phyloP scores from a whole-genome alignment of 176 grass and related monocot genomes.

The Musa schizocarpa region DNA sequence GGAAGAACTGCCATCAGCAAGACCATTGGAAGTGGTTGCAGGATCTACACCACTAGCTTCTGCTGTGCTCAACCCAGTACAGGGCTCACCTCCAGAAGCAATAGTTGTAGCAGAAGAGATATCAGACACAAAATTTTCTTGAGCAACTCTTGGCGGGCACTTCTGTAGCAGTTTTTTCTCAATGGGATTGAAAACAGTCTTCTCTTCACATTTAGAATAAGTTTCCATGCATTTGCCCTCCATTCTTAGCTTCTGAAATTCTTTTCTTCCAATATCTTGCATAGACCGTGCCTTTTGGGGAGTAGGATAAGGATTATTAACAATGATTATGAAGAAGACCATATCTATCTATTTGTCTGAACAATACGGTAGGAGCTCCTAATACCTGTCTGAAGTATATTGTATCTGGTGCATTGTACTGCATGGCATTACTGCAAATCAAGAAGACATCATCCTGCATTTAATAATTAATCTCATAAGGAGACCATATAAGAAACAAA shows the following conservation, averaged over 20 bases:
- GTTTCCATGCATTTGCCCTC: constrained; percentile 46
- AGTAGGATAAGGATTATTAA: constrained; percentile 21
- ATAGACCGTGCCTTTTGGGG: constrained; percentile 74
- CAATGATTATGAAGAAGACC: neutral
- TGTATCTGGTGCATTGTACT: constrained; percentile 64
- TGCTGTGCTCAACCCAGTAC: constrained; percentile 55
- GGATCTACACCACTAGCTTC: constrained; percentile 32
- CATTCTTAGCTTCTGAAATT: constrained; percentile 79
- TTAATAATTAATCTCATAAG: neutral
- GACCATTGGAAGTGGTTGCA: constrained; percentile 27
- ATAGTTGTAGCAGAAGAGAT: constrained; percentile 64
- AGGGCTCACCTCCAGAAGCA: constrained; percentile 49
- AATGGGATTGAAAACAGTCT: constrained; percentile 31
- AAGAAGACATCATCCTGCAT: constrained; percentile 68
- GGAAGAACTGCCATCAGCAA: constrained; percentile 55
- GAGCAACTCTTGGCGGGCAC: constrained; percentile 20
- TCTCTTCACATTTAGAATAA: constrained; percentile 39
- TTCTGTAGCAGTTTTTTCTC: constrained; percentile 44
- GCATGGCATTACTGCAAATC: constrained; percentile 72
- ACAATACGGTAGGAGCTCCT: neutral
- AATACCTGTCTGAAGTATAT: constrained; percentile 63
- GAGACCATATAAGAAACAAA: neutral
- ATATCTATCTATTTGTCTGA: neutral
- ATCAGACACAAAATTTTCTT: constrained; percentile 67
- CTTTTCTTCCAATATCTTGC: constrained; percentile 91